Base-by-base conservation (phyloP, 2,329 filamentous ascomycete species). In the Cytospora paraplurivora region DNA sequence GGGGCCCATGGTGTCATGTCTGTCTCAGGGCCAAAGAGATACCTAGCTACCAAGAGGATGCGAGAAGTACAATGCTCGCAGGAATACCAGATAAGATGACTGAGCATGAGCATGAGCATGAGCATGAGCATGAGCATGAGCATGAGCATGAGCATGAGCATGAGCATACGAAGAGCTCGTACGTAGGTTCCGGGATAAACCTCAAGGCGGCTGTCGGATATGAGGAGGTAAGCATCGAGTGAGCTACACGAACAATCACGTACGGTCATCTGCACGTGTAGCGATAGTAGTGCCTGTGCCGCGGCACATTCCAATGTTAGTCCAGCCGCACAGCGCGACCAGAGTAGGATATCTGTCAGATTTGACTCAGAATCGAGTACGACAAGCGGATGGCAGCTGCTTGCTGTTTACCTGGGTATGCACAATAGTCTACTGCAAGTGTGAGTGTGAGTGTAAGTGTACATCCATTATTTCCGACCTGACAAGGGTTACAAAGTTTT, bases 1-100 rank as follows among this genome's bases (percentile, higher is more conserved):
- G 38, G 55, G 17, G 49, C 51, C 15, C 59, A 61, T 61, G 27
- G 59, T 55, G 49, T 41, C 54, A 61, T 35, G n/a, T 10, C 12
- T n/a, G 19, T 33, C 11, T 19, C 41, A 35, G 15, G 5, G 4
- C 44, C n/a, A 21, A 10, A 12, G 10, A 21, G n/a, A 47, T 21
- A 27, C 11, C n/a, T 19, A 35, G 15, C 2, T 2, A n/a, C 8
- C 11, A 10, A 12, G 10, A 21, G n/a, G 21, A 12, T 17, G n/a
- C 44, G 44, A 47, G 44, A 21, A 21, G 44, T 10, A 47, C 44
- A 47, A 21, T 12, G 10, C 44, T 19, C 7, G 8, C 44, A 21
- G 11, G 35, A 12, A 47, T 44, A 5, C 7, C 44, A 11, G n/a
- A 8, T 27, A 47, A 17, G 21, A 21, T 19, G n/a, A 47, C 3